These are phyloP conservation scores for Phytophthora melonis DNA, from an alignment of 352 stramenopile species.

Conservation along the genomic window DNA sequence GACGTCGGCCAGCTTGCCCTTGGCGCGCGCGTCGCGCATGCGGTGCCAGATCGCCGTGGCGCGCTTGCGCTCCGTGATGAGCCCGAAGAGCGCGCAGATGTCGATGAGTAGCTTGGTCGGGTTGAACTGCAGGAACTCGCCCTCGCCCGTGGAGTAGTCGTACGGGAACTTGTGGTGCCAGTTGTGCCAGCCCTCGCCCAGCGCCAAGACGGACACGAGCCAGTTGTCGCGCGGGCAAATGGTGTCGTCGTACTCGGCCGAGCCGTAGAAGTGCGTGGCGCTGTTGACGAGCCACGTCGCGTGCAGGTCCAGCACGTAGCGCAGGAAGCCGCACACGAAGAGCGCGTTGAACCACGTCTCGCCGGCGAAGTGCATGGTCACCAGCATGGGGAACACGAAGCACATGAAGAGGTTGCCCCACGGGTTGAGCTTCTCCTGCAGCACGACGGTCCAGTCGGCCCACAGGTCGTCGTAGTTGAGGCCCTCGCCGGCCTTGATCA, in stretches of 20 bases:
- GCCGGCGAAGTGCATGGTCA: constrained; percentile 86
- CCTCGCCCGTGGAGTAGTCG: constrained; percentile 98
- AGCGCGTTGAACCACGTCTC: constrained; percentile 96
- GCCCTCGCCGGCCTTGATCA: constrained; percentile 88
- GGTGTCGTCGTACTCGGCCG: constrained; percentile 95
- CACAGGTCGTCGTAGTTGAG: constrained; percentile 98
- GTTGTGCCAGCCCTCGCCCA: constrained; percentile 99
- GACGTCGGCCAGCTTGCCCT: constrained; percentile 43
- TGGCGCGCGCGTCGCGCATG: constrained; percentile 66
- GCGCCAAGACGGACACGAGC: constrained; percentile 94
- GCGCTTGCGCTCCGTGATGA: constrained; percentile 95
- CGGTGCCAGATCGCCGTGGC: constrained; percentile 94
- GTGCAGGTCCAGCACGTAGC: constrained; percentile 96
- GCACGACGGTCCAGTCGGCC: constrained; percentile 94
- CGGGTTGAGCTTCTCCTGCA: constrained; percentile 97
- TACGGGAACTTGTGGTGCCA: constrained; percentile 99
- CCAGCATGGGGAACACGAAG: constrained; percentile 95
- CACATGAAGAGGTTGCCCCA: constrained; percentile 98
- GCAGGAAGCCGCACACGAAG: constrained; percentile 94
- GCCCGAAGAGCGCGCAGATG: constrained; percentile 87
- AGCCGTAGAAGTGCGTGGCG: constrained; percentile 97
- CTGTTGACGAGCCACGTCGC: constrained; percentile 98
- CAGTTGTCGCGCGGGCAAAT: constrained; percentile 97
- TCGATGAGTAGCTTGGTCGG: constrained; percentile 98
- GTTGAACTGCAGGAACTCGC: constrained; percentile 96